Evolutionary conservation across 345 rosid species (phyloP), one percentile per base, ranked within the genome.

Genomic region (Microcos paniculata): DNA sequence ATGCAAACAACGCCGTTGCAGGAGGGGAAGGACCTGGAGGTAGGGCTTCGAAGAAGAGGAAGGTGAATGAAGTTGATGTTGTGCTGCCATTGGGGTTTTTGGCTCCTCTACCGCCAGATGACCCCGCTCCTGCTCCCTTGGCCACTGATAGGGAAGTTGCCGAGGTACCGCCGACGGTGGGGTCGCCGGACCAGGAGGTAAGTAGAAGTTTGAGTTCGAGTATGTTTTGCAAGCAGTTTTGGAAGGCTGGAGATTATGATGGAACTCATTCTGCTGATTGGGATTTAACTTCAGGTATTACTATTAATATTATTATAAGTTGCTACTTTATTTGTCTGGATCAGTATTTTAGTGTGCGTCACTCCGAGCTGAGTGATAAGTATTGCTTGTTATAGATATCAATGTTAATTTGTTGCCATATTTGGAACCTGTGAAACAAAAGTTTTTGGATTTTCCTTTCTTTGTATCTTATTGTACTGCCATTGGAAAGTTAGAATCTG

Each of bases 201-300:
- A 70, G 30, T n/a, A 77, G 10, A 8, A 26, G 51, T 46, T 24
- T 69, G 21, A 74, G 78, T 61, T 59, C 69, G 59, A 26, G 42
- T 69, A 59, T 74, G 62, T 72, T 62, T 71, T 81, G 84, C 55
- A 91, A 83, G 83, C 97, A 91, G 87, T 94, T 94, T 46, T 94
- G 98, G 98, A 94, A 90, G 84, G 97, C 98, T 15, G 97, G 95
- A 38, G 98, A 94, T 45, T 92, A 87, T 40, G 94, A 88, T 56
- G 97, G 90, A 67, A 77, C 78, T 24, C 76, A 87, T 30, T 78
- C 77, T 13, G 79, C 78, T 70, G 82, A 72, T 75, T 87, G 92
- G 92, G 87, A 84, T 59, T 59, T 77, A 28, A 49, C 82, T 73
- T 82, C 88, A n/a, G 95, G 97, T 94, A 78, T 68, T 59, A 21